Base-by-base conservation (phyloP, 202 grass and related monocot species). In the Elaeis oleifera region DNA sequence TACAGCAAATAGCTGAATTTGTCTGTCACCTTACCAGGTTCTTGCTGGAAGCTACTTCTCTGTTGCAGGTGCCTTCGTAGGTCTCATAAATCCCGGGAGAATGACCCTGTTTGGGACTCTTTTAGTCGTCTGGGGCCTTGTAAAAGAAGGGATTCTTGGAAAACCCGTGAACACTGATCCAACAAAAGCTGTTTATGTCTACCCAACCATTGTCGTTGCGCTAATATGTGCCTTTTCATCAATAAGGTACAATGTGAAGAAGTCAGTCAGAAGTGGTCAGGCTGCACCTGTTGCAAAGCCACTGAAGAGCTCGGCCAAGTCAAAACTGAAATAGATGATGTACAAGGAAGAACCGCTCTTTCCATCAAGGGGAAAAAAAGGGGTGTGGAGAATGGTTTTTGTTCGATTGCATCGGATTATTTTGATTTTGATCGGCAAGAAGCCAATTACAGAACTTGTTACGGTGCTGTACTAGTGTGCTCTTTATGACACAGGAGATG, bases 31-130 rank as follows among this genome's bases (percentile, higher is more conserved):
- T 13, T 16, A 25, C 49, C 76, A 90, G 87, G 90, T 97, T 78
- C 84, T 97, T 74, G 84, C 84, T 3, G 92, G 92, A 69, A 92
- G 92, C 74, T 97, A 97, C 71, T 97, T 97, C 62, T 97, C 84
- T 52, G 92, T 86, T 72, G 88, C 92, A 19, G 84, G 92, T 67
- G 88, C 77, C 48, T 55, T 97, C 6, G 63, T 83, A 2, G 88
- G 92, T 70, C 68, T 97, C n/a, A 82, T 97, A 67, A 92, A 85
- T 61, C 88, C 88, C 23, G 88, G 84, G 26, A 91, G 92, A 77
- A 97, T 97, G 92, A 91, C 85, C 67, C 84, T 97, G 74, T 92
- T 97, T 50, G 92, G 92, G 15, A 86, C 84, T 14, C 79, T 97
- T 67, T 70, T 97, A 51, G 74, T 97, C 50, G 79, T 86, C 61